These are phyloP conservation scores for Trichoderma sp. DNA, from an alignment of 2,329 filamentous ascomycete species.

Conservation along the genomic window DNA sequence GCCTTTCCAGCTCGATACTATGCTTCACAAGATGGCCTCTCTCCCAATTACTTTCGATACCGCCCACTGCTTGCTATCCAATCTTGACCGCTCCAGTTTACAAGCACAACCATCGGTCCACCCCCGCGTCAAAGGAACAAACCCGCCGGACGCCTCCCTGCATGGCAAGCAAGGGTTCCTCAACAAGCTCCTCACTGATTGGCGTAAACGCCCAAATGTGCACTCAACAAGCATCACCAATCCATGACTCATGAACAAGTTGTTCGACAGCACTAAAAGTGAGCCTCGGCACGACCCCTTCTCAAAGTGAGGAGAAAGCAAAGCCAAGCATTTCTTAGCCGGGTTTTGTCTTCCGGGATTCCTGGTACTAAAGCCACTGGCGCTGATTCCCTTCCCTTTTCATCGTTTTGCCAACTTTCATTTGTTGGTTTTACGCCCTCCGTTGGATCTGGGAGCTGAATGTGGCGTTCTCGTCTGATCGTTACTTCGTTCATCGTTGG, in stretches of 20 bases:
- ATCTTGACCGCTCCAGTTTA: constrained; percentile 1
- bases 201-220: background rate
- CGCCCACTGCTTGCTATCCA: background rate
- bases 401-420: background rate
- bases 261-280: constrained; percentile 1
- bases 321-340: constrained; percentile 6
- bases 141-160: background rate
- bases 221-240: background rate
- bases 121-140: background rate
- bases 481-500: too few relatives aligned
- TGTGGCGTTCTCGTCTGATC: constrained; percentile 13
- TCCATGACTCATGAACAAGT: constrained; percentile 16
- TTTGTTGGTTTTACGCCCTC: background rate
- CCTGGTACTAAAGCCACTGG: constrained; percentile 1
- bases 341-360: background rate
- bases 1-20: background rate
- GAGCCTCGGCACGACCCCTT: constrained; percentile 15
- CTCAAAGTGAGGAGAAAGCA: constrained; percentile 16
- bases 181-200: background rate
- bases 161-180: too few relatives aligned
- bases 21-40: background rate
- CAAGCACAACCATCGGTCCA: constrained; percentile 4
- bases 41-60: background rate
- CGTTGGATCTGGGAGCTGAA: background rate
- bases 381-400: background rate